These are phyloP conservation scores for Teratosphaeria epicoccoides DNA, from an alignment of 2,329 filamentous ascomycete genomes.

Conservation along the genomic window DNA sequence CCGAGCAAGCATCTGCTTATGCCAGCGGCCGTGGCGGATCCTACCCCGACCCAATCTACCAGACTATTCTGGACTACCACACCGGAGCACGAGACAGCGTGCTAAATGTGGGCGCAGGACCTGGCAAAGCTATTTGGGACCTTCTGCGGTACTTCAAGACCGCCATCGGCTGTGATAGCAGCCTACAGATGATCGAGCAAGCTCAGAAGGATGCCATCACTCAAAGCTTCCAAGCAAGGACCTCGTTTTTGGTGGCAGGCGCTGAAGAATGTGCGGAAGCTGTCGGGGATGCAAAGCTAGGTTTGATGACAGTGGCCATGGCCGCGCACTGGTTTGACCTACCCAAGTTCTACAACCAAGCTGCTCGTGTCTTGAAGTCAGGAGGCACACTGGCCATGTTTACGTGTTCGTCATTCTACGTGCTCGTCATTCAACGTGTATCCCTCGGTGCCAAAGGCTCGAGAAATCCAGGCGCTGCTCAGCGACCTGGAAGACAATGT, in stretches of 20 bases:
- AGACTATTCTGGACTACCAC: constrained; percentile 39
- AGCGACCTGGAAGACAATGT: constrained; percentile 28
- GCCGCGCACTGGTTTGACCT: constrained; percentile 48
- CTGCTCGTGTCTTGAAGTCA: constrained; percentile 38
- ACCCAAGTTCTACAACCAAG: constrained; percentile 38
- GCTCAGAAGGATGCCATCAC: constrained; percentile 25
- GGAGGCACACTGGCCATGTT: constrained; percentile 48
- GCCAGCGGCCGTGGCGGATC: constrained; percentile 29
- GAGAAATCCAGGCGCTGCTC: constrained; percentile 33
- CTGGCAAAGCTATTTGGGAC: constrained; percentile 39
- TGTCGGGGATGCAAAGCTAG: constrained; percentile 6
- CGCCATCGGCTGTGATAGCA: constrained; percentile 43
- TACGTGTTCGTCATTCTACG: constrained; percentile 26
- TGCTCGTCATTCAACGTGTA: too few relatives aligned
- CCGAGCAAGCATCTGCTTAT: constrained; percentile 36
- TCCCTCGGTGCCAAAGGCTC: constrained; percentile 30
- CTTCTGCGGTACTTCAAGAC: constrained; percentile 38
- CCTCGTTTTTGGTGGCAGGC: constrained; percentile 6
- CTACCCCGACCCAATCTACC: constrained; percentile 40
- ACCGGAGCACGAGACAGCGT: constrained; percentile 31
- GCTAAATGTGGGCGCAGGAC: constrained; percentile 49
- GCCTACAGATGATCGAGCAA: constrained; percentile 42
- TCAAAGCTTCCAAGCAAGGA: constrained; percentile 2
- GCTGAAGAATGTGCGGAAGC: constrained; percentile 11
- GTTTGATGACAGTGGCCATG: constrained; percentile 16